These are phyloP conservation scores for Paralagenidium karlingii DNA, from an alignment of 352 stramenopile species.

Conservation along the genomic window DNA sequence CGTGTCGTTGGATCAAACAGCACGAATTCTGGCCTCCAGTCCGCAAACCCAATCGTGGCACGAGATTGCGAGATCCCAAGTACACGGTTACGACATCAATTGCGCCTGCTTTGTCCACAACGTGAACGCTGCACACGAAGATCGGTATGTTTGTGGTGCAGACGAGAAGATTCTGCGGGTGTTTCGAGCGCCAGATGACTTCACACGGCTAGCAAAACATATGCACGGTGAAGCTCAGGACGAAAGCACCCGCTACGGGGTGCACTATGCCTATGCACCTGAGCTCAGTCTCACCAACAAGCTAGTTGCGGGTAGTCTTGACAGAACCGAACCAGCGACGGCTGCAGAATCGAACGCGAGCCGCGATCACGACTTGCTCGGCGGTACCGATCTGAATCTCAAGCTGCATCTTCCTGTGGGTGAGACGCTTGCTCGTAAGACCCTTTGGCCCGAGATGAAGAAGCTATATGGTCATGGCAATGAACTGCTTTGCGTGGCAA, in stretches of 20 bases:
- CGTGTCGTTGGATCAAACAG: slow-evolving; percentile 63
- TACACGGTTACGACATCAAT: slow-evolving; percentile 75
- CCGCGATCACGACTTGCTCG: slow-evolving; percentile 15
- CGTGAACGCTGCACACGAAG: no score
- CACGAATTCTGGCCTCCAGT: slow-evolving; percentile 26
- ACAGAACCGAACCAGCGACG: no score
- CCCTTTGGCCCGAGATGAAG: slow-evolving; percentile 57
- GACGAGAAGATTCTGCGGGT: slow-evolving; percentile 78
- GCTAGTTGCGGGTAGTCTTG: background rate
- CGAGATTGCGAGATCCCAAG: slow-evolving; percentile 66
- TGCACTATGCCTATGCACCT: slow-evolving; percentile 39
- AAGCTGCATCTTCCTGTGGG: slow-evolving; percentile 32
- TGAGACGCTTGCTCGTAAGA: slow-evolving; percentile 43
- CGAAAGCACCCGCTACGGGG: background rate
- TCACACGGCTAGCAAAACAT: slow-evolving; percentile 16
- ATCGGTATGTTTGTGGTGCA: slow-evolving; percentile 59
- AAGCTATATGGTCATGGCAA: slow-evolving; percentile 77
- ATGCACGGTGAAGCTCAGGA: slow-evolving; percentile 6
- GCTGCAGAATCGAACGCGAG: no score
- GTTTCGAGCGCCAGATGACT: slow-evolving; percentile 44
- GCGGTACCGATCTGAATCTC: background rate
- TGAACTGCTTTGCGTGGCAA: slow-evolving; percentile 55
- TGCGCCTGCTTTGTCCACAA: slow-evolving; percentile 39
- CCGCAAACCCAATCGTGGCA: slow-evolving; percentile 12
- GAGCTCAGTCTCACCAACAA: slow-evolving; percentile 76